A percentile compares a stretch with the other conserved stretches of the same genome.
These are phyloP conservation scores for Penicillium oxalicum DNA, from an alignment of 2,329 filamentous ascomycete species.

Conservation along the genomic window DNA sequence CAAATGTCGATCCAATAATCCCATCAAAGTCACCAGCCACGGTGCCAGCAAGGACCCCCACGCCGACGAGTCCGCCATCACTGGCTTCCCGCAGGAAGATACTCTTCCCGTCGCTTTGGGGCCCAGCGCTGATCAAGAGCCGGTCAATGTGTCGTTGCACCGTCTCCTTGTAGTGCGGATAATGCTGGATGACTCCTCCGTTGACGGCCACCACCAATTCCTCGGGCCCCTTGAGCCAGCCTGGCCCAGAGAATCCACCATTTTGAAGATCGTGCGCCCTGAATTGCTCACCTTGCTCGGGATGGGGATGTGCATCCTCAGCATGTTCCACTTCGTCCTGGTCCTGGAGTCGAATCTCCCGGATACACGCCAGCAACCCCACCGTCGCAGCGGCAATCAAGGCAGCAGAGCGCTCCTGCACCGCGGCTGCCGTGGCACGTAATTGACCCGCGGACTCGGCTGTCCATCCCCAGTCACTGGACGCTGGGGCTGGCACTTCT, in stretches of 20 bases:
- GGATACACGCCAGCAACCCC: conserved; percentile 60
- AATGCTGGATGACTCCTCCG: conserved; percentile 69
- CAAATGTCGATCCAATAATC: conserved; percentile 18
- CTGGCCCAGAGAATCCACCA: conserved; percentile 13
- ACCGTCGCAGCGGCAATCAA: conserved; percentile 65
- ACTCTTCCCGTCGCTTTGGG: conserved; percentile 42
- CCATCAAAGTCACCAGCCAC: conserved; percentile 28
- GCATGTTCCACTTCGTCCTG: conserved; percentile 7
- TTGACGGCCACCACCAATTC: conserved; percentile 71
- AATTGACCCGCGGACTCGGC: conserved; percentile 53
- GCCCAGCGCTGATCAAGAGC: conserved; percentile 37
- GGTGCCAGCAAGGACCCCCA: conserved; percentile 47
- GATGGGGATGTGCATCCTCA: too few species aligned
- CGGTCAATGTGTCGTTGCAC: conserved; percentile 63
- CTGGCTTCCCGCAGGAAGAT: conserved; percentile 46
- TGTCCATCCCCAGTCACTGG: conserved; percentile 54
- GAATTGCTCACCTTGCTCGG: too few species aligned
- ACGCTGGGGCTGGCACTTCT: conserved; percentile 44
- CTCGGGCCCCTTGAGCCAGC: conserved; percentile 36
- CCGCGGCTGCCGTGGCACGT: conserved; percentile 59
- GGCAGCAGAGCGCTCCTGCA: conserved; percentile 63
- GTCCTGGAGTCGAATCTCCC: conserved; percentile 50
- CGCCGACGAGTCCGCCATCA: conserved; percentile 49
- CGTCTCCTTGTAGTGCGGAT: conserved; percentile 62
- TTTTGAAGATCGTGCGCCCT: conserved; percentile 5